Evolutionary conservation across 345 rosid genomes (phyloP), one percentile per base, ranked within the genome.

Genomic region (Salix exigua): DNA sequence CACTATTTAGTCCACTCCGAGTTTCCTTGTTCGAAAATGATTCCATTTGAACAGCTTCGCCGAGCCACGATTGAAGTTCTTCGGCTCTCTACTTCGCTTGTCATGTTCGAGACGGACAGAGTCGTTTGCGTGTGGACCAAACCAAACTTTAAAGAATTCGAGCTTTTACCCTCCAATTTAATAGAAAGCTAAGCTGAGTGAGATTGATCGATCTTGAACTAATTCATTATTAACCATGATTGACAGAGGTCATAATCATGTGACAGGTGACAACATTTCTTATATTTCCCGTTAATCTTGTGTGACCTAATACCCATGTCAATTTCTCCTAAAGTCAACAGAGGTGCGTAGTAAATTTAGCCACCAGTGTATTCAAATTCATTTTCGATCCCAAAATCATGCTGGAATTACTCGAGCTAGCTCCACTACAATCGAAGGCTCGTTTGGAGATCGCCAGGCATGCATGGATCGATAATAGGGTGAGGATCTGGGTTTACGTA

Each of bases 101-200:
- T 70, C 73, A 10, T 50, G 7, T 46, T 46, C 51, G 35, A 46
- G 40, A 19, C 26, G 28, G 28, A 68, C 19, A 48, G 53, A 70
- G 73, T 70, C 61, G 17, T 70, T 50, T 7, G 31, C 73, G 73
- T 70, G 73, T 70, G 73, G 73, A 70, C 73, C 73, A 16, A 0
- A 26, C 5, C 48, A 2, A 58, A 4, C 28, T 51, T 18, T 51
- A 51, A 51, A 51, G 58, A 51, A 19, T 18, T 19, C 8, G 62
- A 58, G 10, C 23, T 23, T n/a, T 58, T 58, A 58, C 63, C 63
- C 63, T n/a, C 63, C 63, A 23, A 58, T 58, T 10, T 4, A 58
- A 58, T 58, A 58, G 14, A 58, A n/a, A 10, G 63, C 5, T 23
- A n/a, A 58, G 23, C 23, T 18, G 10, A 23, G 12, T 13, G 63